Base-by-base conservation (phyloP, 83 land plant genomes). In the Picea abies region DNA sequence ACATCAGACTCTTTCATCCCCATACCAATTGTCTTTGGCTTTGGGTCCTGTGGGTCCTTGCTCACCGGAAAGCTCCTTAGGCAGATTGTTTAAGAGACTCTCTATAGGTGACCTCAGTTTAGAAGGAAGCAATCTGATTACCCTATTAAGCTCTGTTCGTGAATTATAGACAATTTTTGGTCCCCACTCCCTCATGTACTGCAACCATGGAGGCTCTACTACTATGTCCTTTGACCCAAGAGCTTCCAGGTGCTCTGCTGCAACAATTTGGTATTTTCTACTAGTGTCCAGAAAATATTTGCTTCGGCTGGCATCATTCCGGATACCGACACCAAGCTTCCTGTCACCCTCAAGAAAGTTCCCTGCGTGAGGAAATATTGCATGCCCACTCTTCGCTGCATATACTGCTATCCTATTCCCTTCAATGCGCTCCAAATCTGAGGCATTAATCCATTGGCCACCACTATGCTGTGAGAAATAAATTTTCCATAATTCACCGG, bases 101-200 rank as follows among this genome's bases (percentile, higher is more conserved):
- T 85, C 88, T 47, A 93, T 79, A 1, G 92, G 83, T 60, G 25
- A 80, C 52, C 96, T 83, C 26, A 92, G 1, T 65, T 58, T 81
- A 23, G 73, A 35, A 35, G 96, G 96, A 22, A 93, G 78, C 22
- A 61, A 70, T 83, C 61, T 79, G 64, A 6, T 71, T 32, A 16
- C 16, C 86, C 82, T 25, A 85, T 29, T 76, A 82, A 60, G 3
- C 41, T 93, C 91, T 0, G 37, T 52, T 41, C 70, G 75, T 16
- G 83, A 71, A 35, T 79, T 67, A 80, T 88, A 88, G n/a, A 80
- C 62, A 23, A 88, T 63, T 65, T 88, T 86, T 37, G 90, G 90
- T 10, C 90, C 90, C 90, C 90, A 88, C 63, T 88, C 90, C 90
- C 96, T 86, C 95, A 90, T 92, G 62, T 83, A 94, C 83, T 94